Evolutionary conservation across 2,329 filamentous ascomycete genomes (phyloP).

Genomic region (Claviceps pazoutovae): DNA sequence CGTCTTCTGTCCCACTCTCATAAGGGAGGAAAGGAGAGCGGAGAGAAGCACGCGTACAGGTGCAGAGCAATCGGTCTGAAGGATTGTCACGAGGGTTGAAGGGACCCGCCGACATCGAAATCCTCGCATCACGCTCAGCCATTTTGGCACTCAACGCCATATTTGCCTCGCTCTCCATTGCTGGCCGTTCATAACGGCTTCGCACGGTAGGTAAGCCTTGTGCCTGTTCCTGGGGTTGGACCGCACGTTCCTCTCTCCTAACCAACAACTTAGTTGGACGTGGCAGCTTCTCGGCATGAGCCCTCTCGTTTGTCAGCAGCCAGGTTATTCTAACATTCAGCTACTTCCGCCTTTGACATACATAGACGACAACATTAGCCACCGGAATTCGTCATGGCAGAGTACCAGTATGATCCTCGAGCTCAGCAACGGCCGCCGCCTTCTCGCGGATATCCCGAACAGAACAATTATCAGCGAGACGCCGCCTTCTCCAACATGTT

Average conservation of each 20-base stretch:
- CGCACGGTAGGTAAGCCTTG: conserved; percentile 3
- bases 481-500: conserved; percentile 95
- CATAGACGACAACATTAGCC: not conserved
- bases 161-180: conserved; percentile 1
- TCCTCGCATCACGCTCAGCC: not conserved
- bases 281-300: not conserved
- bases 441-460: conserved; percentile 34
- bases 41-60: not conserved
- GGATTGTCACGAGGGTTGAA: not conserved
- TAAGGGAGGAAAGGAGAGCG: not conserved
- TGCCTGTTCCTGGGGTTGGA: not conserved
- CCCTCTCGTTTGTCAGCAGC: not conserved
- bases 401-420: conserved; percentile 42
- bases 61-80: not conserved
- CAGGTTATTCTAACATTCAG: not conserved
- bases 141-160: not conserved
- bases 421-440: conserved; percentile 25
- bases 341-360: not conserved
- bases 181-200: not conserved
- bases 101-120: not conserved
- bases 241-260: not conserved
- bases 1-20: not conserved
- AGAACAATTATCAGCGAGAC: conserved; percentile 61
- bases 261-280: not conserved
- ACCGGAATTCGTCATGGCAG: conserved; percentile 32